Evolutionary conservation across 306 rosid species (phyloP).

Genomic region (Alnus rubra): DNA sequence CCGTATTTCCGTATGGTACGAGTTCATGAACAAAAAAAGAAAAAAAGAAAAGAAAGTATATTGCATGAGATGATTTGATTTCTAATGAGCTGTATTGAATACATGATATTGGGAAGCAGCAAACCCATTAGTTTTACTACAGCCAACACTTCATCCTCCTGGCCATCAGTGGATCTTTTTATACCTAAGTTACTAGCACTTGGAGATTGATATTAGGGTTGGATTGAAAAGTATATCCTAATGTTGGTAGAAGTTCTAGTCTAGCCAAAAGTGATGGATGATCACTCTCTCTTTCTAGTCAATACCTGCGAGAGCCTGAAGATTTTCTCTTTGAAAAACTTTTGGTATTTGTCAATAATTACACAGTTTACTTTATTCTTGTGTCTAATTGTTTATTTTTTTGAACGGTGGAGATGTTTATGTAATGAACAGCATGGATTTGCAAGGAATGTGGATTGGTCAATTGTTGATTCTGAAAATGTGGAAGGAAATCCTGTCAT

Average conservation of each 20-base stretch:
- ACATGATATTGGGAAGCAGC: not conserved
- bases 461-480: slow-evolving; percentile 64
- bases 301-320: not conserved
- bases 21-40: not conserved
- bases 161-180: not conserved
- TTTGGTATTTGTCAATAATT: not conserved
- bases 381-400: not conserved
- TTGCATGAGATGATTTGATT: not conserved
- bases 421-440: slow-evolving; percentile 76
- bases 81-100: not conserved
- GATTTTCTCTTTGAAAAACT: not conserved
- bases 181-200: not conserved
- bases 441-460: slow-evolving; percentile 91
- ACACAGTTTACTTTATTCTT: not conserved
- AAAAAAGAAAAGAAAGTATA: not conserved
- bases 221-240: not conserved
- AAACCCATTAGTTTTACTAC: not conserved
- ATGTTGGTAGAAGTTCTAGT: not conserved
- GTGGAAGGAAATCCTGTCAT: slow-evolving; percentile 72
- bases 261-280: slow-evolving; percentile 4
- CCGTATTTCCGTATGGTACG: not conserved
- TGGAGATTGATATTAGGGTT: not conserved
- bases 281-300: not conserved
- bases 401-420: slow-evolving; percentile 24
- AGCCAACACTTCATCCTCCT: not conserved